phyloP scores from a whole-genome alignment of 192 early-diverging fungal species.

The Phlyctochytrium planicorne region DNA sequence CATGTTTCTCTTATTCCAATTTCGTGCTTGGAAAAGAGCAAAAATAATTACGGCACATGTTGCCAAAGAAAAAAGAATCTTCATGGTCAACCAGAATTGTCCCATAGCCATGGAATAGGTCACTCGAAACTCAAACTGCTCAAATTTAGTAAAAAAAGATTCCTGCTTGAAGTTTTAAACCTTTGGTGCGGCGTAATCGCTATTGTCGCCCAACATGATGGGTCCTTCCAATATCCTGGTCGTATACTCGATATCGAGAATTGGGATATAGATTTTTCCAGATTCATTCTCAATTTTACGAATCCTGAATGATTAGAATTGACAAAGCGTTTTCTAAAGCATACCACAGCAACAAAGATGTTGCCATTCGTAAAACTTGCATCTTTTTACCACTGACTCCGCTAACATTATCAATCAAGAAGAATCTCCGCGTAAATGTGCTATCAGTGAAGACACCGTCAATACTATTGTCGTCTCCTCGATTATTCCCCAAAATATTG shows the following conservation, averaged over 20 bases:
- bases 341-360: conserved; percentile 40
- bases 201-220: conserved; percentile 14
- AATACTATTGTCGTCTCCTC: conserved; percentile 22
- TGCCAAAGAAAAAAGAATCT: conserved; percentile 37
- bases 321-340: not conserved
- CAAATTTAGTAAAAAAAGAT: conserved; percentile 6
- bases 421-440: conserved; percentile 43
- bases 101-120: conserved; percentile 29
- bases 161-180: conserved; percentile 5
- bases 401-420: conserved; percentile 45
- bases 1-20: conserved; percentile 45
- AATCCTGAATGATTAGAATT: conserved; percentile 24
- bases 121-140: conserved; percentile 31
- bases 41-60: conserved; percentile 26
- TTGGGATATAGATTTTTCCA: conserved; percentile 44
- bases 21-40: conserved; percentile 34
- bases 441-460: conserved; percentile 21
- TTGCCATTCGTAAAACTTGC: conserved; percentile 35
- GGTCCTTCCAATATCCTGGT: conserved; percentile 28
- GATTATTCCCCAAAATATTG: conserved; percentile 24
- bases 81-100: conserved; percentile 31
- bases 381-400: conserved; percentile 40
- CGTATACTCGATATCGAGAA: conserved; percentile 50
- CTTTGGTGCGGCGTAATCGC: conserved; percentile 12
- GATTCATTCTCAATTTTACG: conserved; percentile 17